Conservation (phyloP, 2,329 filamentous ascomycete genomes). For the Exutisphaerella laricina region DNA sequence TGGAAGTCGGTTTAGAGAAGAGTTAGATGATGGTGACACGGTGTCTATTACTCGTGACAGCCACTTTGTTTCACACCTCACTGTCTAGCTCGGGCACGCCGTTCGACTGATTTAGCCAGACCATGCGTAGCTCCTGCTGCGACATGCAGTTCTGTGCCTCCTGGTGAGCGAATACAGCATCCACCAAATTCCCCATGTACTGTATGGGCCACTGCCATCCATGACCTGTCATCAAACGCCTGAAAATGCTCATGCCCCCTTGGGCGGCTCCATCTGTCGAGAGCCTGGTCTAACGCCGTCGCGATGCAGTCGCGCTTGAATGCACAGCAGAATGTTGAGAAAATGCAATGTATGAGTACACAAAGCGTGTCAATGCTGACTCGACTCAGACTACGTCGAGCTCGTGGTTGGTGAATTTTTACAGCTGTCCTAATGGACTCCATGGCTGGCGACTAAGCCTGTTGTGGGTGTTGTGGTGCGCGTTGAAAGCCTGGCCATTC, state of each 20-base stretch:
- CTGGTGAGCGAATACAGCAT: no score
- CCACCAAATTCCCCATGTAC: no score
- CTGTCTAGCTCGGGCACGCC: not conserved
- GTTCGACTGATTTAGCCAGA: no score
- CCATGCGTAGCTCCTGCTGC: no score
- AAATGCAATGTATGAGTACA: no score
- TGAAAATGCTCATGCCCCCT: constrained; percentile 7
- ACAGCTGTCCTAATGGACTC: no score
- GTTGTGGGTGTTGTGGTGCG: constrained; percentile 14
- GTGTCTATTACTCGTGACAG: not conserved
- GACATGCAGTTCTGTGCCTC: no score
- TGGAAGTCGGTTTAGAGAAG: not conserved
- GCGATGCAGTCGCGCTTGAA: constrained; percentile 18
- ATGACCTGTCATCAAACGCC: constrained; percentile 4
- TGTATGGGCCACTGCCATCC: not conserved
- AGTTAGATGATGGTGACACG: not conserved
- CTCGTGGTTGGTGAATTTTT: no score
- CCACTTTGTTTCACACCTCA: not conserved
- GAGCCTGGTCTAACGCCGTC: constrained; percentile 13
- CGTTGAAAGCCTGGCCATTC: constrained; percentile 27
- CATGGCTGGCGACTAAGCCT: constrained; percentile 2
- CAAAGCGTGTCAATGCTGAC: no score
- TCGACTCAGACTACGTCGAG: no score
- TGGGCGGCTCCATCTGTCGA: constrained; percentile 17
- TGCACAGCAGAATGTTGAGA: constrained; percentile 7